Percentiles rank a stretch among this genome's conserved stretches.
Evolutionary conservation across 139 green algal species (phyloP).

Genomic region (Chlorella sp.): DNA sequence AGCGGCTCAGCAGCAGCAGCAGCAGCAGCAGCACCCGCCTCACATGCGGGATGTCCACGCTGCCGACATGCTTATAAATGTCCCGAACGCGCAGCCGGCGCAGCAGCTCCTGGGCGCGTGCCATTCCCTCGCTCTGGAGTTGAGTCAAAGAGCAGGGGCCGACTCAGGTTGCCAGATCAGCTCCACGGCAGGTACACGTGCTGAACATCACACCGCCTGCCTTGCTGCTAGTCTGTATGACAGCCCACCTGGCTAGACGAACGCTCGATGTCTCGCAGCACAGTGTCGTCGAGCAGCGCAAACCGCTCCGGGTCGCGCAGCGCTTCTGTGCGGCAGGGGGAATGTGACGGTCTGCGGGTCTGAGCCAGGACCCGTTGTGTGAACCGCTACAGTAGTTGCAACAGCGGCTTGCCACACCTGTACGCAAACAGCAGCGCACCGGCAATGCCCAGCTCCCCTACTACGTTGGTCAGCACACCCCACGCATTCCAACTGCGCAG

Average conservation of each 20-base stretch:
- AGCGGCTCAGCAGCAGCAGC: neutral
- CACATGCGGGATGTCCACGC: slow-evolving; percentile 6
- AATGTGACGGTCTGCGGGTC: too few species aligned
- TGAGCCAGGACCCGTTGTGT: slow-evolving; percentile 46
- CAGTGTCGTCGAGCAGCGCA: slow-evolving; percentile 69
- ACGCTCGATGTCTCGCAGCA: slow-evolving; percentile 50
- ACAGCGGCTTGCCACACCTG: neutral
- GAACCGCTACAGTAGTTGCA: neutral
- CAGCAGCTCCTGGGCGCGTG: slow-evolving; percentile 23
- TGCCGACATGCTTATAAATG: slow-evolving; percentile 19
- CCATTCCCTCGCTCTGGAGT: neutral
- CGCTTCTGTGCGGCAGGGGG: slow-evolving; percentile 13
- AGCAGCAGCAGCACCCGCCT: neutral
- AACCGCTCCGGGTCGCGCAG: slow-evolving; percentile 50
- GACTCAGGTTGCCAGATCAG: neutral
- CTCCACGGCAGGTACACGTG: neutral
- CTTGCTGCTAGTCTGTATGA: neutral
- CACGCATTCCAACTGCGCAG: too few species aligned
- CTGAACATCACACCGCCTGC: neutral
- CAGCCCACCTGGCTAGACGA: neutral
- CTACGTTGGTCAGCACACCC: neutral
- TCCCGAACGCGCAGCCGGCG: slow-evolving; percentile 13
- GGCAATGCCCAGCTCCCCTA: neutral
- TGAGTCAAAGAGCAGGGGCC: neutral
- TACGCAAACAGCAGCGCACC: neutral